Evolutionary conservation across 1,139 yeast species (phyloP), one percentile per base, ranked within the genome.

Genomic region (Pichia sp.): DNA sequence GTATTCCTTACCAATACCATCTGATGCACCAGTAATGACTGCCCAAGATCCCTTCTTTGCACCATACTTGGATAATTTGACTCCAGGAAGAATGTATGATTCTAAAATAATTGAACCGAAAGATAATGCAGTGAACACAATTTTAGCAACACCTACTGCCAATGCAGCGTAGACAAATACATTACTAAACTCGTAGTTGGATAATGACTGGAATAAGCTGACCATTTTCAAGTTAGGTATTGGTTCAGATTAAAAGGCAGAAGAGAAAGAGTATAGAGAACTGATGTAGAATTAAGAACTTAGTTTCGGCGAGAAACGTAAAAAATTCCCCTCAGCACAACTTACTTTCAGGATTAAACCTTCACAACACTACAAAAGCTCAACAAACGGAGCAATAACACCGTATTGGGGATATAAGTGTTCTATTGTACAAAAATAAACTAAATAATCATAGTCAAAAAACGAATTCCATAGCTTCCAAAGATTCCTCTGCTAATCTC

Each of bases 1-100:
- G 58, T 75, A 91, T 60, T 91, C 96, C 58, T 88, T 86, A 45
- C 99, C 99, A 56, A 91, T 83, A 32, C 99, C 98, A 61, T 91
- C 98, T 38, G 96, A 85, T 5, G 97, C 94, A 45, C 99, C 99
- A 5, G 98, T 91, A 21, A 91, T 74, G 26, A 91, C 83, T 7
- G 96, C 96, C 95, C 95, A 86, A 42, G 72, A 66, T 24, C 75
- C 79, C 38, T 65, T 66, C 38, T 64, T 61, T 11, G 81, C 74
- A n/a, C 96, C 96, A 58, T 86, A 88, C 59, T 76, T 79, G 39
- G 58, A 56, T 57, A 73, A 79, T 48, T 74, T 68, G 35, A 78
- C 77, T 5, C 79, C 66, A 11, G 94, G 89, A 26, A 82, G 67
- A 31, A 85, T 52, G 54, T 73, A 79, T 43, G 79, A 63, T 53